Evolutionary conservation across 352 stramenopile genomes (phyloP).

Genomic region (Phytophthora syringae): DNA sequence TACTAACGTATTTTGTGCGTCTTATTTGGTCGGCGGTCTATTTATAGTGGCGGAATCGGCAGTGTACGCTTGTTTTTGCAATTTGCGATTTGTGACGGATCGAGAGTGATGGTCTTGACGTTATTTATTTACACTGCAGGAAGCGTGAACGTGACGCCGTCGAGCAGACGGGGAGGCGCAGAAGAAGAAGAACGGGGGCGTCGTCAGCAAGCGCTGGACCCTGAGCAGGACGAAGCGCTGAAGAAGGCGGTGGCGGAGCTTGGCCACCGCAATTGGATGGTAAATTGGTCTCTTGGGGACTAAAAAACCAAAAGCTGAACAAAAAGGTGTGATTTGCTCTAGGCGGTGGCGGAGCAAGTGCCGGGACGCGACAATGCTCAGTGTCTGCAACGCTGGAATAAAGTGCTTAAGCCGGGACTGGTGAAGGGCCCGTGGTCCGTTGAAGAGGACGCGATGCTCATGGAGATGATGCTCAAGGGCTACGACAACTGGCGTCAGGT

Average conservation of each 20-base stretch:
- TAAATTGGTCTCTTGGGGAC: too few relatives aligned
- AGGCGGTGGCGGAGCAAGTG: conserved; percentile 72
- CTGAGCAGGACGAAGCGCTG: conserved; percentile 87
- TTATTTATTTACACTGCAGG: conserved; percentile 22
- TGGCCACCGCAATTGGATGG: conserved; percentile 91
- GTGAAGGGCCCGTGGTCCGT: conserved; percentile 93
- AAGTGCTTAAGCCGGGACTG: conserved; percentile 92
- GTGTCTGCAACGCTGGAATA: conserved; percentile 88
- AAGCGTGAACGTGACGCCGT: conserved; percentile 44
- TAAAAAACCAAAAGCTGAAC: too few relatives aligned
- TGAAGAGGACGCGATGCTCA: conserved; percentile 90
- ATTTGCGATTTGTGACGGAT: background rate
- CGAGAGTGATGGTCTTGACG: conserved; percentile 18
- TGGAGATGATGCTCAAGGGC: conserved; percentile 86
- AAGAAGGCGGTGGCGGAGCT: conserved; percentile 78
- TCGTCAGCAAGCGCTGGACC: conserved; percentile 78
- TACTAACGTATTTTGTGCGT: background rate
- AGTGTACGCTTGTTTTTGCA: conserved; percentile 16
- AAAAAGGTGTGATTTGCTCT: too few relatives aligned
- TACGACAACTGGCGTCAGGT: conserved; percentile 80
- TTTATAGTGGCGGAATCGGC: conserved; percentile 31
- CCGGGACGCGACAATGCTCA: conserved; percentile 77
- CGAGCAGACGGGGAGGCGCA: conserved; percentile 52
- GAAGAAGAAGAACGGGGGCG: conserved; percentile 48
- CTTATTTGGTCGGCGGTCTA: background rate